These are phyloP conservation scores for Globisporangium orthogonon DNA, from an alignment of 352 stramenopile genomes.

Conservation along the genomic window DNA sequence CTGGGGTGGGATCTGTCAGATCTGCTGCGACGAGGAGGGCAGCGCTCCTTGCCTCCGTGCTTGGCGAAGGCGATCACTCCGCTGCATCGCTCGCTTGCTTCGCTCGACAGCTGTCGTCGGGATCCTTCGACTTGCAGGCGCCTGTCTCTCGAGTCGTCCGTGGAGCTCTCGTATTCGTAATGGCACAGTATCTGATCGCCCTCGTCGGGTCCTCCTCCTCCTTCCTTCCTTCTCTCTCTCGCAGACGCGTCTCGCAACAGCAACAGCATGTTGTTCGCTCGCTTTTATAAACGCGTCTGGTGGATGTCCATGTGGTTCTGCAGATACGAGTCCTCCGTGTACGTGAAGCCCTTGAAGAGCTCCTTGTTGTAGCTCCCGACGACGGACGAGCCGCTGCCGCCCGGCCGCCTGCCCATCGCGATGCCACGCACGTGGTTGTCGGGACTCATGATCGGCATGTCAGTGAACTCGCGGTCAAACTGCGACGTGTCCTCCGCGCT, in stretches of 20 bases:
- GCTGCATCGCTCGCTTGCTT: no score
- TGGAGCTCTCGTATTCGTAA: conserved; percentile 1
- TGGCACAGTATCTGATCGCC: not conserved
- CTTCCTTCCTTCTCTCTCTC: not conserved
- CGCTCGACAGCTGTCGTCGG: not conserved
- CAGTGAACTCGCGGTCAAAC: conserved; percentile 97
- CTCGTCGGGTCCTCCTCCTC: not conserved
- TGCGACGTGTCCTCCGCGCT: conserved; percentile 95
- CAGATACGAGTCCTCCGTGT: conserved; percentile 78
- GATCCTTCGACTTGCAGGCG: no score
- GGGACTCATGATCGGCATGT: conserved; percentile 93
- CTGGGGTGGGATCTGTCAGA: no score
- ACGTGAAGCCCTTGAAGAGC: conserved; percentile 84
- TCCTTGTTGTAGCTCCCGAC: conserved; percentile 57
- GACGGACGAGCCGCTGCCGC: conserved; percentile 22
- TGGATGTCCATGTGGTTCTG: conserved; percentile 23
- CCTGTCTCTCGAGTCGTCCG: not conserved
- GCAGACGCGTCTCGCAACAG: no score
- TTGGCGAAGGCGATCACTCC: no score
- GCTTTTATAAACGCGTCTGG: conserved; percentile 35
- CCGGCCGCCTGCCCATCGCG: conserved; percentile 41
- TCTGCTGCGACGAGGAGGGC: no score
- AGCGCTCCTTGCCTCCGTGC: no score
- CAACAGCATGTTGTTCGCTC: not conserved
- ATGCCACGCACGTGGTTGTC: conserved; percentile 70